Conservation (phyloP, 805 yeast genomes). For the Hanseniaspora taiwanica region DNA sequence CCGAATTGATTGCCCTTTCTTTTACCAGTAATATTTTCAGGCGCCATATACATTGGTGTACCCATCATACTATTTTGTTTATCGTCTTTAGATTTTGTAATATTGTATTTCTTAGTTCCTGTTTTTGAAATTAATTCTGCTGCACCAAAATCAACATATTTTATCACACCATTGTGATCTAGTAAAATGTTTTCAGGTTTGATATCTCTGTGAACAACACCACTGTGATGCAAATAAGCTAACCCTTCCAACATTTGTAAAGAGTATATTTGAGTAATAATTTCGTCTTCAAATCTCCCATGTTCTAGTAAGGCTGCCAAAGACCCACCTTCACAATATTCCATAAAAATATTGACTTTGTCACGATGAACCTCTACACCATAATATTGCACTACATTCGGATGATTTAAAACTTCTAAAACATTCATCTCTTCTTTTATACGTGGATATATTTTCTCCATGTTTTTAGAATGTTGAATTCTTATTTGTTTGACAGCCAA, state of each 20-base stretch:
- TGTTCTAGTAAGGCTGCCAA: constrained; percentile 73
- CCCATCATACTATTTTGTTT: constrained; percentile 42
- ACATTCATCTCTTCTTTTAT: constrained; percentile 96
- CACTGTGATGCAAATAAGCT: constrained; percentile 86
- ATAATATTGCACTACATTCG: constrained; percentile 89
- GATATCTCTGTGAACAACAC: constrained; percentile 92
- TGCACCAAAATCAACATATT: constrained; percentile 95
- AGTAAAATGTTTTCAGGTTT: constrained; percentile 88
- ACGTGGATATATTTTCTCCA: constrained; percentile 71
- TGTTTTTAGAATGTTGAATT: constrained; percentile 76
- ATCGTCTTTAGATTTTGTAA: constrained; percentile 12
- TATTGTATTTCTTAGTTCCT: constrained; percentile 28
- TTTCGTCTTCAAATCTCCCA: constrained; percentile 91
- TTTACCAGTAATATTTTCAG: constrained; percentile 82
- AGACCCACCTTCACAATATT: constrained; percentile 93
- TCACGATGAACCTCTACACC: constrained; percentile 98
- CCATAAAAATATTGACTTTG: constrained; percentile 92
- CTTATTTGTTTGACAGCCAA: constrained; percentile 95
- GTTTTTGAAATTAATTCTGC: constrained; percentile 74
- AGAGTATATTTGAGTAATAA: constrained; percentile 80
- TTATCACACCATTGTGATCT: constrained; percentile 86
- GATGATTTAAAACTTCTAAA: constrained; percentile 86
- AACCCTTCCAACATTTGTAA: constrained; percentile 90
- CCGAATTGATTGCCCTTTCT: constrained; percentile 28
- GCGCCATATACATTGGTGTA: constrained; percentile 99